These are phyloP conservation scores for Botrytis tulipae DNA, from an alignment of 2,329 filamentous ascomycete genomes.

Conservation along the genomic window DNA sequence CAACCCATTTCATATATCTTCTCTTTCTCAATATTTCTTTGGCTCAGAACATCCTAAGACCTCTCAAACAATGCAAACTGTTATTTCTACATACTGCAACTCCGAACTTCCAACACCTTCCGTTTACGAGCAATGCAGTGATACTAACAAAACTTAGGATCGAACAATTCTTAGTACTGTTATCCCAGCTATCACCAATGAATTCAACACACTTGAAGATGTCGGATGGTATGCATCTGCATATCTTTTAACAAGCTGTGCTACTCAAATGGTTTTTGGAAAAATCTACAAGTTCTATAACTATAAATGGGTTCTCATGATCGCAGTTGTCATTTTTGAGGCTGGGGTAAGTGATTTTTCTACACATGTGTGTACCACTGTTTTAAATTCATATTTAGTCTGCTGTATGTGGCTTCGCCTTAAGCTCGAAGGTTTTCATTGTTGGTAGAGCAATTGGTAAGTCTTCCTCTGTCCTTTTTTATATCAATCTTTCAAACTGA, in stretches of 20 bases:
- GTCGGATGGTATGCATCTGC: conserved; percentile 48
- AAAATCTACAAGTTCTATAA: conserved; percentile 39
- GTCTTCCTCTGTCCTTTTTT: conserved; percentile 7
- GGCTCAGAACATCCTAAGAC: neutral
- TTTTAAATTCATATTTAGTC: conserved; percentile 29
- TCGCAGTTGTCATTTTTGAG: conserved; percentile 39
- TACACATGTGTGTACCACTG: neutral
- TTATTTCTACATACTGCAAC: neutral
- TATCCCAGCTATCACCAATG: conserved; percentile 42
- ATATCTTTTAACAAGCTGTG: conserved; percentile 41
- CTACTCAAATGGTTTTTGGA: conserved; percentile 35
- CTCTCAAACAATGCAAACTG: neutral
- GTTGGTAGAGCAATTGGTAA: conserved; percentile 39
- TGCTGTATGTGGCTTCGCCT: conserved; percentile 38
- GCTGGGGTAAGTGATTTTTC: conserved; percentile 32
- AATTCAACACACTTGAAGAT: conserved; percentile 44
- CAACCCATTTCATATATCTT: neutral
- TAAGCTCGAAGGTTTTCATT: conserved; percentile 39
- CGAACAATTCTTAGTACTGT: conserved; percentile 42
- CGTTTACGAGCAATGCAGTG: neutral
- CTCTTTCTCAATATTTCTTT: neutral
- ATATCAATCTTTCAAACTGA: neutral
- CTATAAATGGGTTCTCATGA: conserved; percentile 36
- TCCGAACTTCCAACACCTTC: neutral
- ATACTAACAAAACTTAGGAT: conserved; percentile 29